Evolutionary conservation across 2,329 filamentous ascomycete genomes (phyloP).

Genomic region (Claviceps fusiformis): DNA sequence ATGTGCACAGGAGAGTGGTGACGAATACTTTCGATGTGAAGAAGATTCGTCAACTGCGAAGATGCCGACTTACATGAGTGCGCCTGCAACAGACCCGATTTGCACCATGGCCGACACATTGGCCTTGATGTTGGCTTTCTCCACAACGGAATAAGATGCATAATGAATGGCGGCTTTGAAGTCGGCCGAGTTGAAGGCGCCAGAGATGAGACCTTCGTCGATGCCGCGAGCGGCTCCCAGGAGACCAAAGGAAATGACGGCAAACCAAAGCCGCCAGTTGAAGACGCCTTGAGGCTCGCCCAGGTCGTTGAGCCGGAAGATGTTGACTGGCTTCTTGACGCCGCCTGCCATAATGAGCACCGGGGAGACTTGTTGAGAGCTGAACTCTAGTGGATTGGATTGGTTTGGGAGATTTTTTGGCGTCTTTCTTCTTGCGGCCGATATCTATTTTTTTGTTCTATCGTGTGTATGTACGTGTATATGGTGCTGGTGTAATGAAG

Average conservation of each 20-base stretch:
- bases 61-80: slow-evolving; percentile 33
- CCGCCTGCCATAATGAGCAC: slow-evolving; percentile 31
- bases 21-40: not conserved
- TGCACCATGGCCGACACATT: slow-evolving; percentile 77
- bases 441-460: too few relatives aligned
- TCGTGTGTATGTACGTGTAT: too few relatives aligned
- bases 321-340: slow-evolving; percentile 42
- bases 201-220: slow-evolving; percentile 69
- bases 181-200: slow-evolving; percentile 52
- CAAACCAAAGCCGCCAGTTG: slow-evolving; percentile 70
- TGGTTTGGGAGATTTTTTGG: too few relatives aligned
- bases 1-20: not conserved
- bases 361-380: too few relatives aligned
- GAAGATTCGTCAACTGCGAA: not conserved
- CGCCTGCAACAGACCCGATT: slow-evolving; percentile 60
- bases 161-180: slow-evolving; percentile 49
- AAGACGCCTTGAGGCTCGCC: slow-evolving; percentile 57
- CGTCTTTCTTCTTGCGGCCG: too few relatives aligned
- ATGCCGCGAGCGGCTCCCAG: slow-evolving; percentile 65
- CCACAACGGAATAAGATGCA: slow-evolving; percentile 33
- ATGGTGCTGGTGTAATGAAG: too few relatives aligned
- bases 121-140: slow-evolving; percentile 54
- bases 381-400: too few relatives aligned
- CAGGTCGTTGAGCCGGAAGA: slow-evolving; percentile 51
- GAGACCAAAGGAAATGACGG: slow-evolving; percentile 59